Evolutionary conservation across 352 stramenopile species (phyloP).

Genomic region (Thalassiosira pacifica): DNA sequence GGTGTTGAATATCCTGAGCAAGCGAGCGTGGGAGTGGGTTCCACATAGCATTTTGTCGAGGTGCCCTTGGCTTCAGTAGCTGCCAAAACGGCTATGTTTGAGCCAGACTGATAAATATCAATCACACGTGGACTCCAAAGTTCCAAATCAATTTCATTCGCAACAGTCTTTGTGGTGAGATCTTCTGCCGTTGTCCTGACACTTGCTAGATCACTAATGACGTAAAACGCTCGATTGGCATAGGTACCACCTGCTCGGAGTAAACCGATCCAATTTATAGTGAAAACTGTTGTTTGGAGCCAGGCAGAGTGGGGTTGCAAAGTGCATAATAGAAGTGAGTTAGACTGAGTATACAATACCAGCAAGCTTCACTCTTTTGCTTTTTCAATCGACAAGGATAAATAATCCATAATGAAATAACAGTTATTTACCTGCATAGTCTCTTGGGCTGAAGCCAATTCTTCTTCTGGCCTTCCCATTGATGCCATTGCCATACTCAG

Average conservation of each 20-base stretch:
- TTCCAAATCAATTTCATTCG: slow-evolving; percentile 31
- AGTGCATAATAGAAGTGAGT: too few species aligned
- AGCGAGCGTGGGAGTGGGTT: neutral
- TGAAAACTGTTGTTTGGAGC: slow-evolving; percentile 33
- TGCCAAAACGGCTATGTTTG: slow-evolving; percentile 21
- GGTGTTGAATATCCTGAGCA: slow-evolving; percentile 22
- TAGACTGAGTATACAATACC: too few species aligned
- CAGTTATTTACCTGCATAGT: too few species aligned
- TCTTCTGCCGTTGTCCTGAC: slow-evolving; percentile 27
- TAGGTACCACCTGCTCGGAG: slow-evolving; percentile 21
- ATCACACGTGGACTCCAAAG: slow-evolving; percentile 28
- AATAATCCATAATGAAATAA: too few species aligned
- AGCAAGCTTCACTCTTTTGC: too few species aligned
- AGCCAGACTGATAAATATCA: slow-evolving; percentile 18
- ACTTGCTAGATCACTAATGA: slow-evolving; percentile 17
- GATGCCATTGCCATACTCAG: too few species aligned
- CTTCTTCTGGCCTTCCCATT: too few species aligned
- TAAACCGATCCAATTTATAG: slow-evolving; percentile 38
- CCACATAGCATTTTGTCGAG: neutral
- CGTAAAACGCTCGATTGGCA: slow-evolving; percentile 33
- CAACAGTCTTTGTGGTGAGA: slow-evolving; percentile 11
- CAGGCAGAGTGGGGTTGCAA: too few species aligned
- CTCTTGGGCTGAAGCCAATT: too few species aligned
- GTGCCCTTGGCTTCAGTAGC: neutral
- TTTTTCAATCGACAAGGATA: too few species aligned